Base-by-base conservation (phyloP, 2,329 filamentous ascomycete species). In the Hymenoscyphus linearis region DNA sequence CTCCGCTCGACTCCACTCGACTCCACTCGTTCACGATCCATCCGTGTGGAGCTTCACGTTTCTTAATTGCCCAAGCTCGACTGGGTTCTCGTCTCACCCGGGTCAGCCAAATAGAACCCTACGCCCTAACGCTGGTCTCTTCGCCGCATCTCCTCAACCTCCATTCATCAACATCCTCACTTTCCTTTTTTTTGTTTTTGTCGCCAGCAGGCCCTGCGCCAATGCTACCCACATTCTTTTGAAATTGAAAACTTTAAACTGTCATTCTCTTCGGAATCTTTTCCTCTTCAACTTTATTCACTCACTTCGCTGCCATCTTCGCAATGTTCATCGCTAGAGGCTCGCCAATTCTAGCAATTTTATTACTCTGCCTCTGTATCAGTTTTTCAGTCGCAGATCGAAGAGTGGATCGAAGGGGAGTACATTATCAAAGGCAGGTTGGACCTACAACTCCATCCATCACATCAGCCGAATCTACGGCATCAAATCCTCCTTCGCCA, bases 361-460 rank as follows among this genome's bases (percentile, higher is more conserved):
- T 70, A 22, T 52, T 69, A 27, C 52, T 72, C 52, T 67, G 62
- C 62, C 62, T 68, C 59, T 69, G 61, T 62, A 61, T 68, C 54
- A 64, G 66, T 50, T 27, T 66, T 50, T 58, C 60, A 55, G 56
- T 66, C 36, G 67, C 67, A 31, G 63, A 65, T 47, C 31, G 31
- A 31, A 31, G 31, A 31, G 2, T 31, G 44, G 44, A 50, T 25
- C 60, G 58, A 64, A 60, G 63, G 59, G 61, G 57, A 37, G 54
- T 64, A 57, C 59, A 64, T 40, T 27, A 67, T 35, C 56, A 67
- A n/a, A 64, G 65, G 62, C 66, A 68, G 34, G 70, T 70, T 66
- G 64, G 55, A 34, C 59, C 67, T 62, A 67, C 65, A 66, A 65
- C 56, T 66, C 59, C 60, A 64, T 64, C 66, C 47, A 65, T 58